phyloP scores from a whole-genome alignment of 2,329 filamentous ascomycete genomes.

The Clarireedia monteithiana region DNA sequence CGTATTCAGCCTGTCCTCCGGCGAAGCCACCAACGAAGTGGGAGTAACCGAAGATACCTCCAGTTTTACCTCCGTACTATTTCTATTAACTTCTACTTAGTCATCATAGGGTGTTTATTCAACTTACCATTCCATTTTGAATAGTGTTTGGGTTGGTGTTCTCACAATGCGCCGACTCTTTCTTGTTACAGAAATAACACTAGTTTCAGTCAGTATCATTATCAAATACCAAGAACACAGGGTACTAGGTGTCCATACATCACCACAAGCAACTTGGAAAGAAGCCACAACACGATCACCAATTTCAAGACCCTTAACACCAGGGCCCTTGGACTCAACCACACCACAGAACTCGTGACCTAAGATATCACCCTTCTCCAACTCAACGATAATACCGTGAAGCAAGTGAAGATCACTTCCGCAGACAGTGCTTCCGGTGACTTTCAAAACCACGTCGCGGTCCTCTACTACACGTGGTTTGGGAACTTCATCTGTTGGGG shows the following conservation, averaged over 20 bases:
- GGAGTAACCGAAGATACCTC: slow-evolving; percentile 66
- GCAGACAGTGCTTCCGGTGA: slow-evolving; percentile 42
- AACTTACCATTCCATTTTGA: slow-evolving; percentile 52
- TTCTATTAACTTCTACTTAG: neutral
- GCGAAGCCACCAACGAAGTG: slow-evolving; percentile 83
- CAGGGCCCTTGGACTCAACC: slow-evolving; percentile 41
- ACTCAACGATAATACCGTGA: slow-evolving; percentile 34
- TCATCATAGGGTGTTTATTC: neutral
- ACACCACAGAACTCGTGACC: slow-evolving; percentile 47
- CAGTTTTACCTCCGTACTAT: slow-evolving; percentile 63
- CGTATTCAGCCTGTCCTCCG: slow-evolving; percentile 81
- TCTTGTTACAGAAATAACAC: slow-evolving; percentile 74
- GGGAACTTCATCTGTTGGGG: slow-evolving; percentile 48
- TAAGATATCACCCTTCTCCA: slow-evolving; percentile 45
- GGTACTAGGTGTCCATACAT: slow-evolving; percentile 27
- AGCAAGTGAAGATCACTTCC: slow-evolving; percentile 32
- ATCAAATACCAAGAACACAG: neutral
- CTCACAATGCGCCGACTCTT: slow-evolving; percentile 73
- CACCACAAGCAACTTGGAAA: slow-evolving; percentile 73
- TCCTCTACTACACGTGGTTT: slow-evolving; percentile 67
- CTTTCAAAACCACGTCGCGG: slow-evolving; percentile 70
- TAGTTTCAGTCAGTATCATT: slow-evolving; percentile 6
- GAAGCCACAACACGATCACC: slow-evolving; percentile 72
- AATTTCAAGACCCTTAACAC: slow-evolving; percentile 43
- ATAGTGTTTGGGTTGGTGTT: slow-evolving; percentile 68